These are phyloP conservation scores for Aspergillus diversus DNA, from an alignment of 495 filamentous ascomycete genomes.

Conservation along the genomic window DNA sequence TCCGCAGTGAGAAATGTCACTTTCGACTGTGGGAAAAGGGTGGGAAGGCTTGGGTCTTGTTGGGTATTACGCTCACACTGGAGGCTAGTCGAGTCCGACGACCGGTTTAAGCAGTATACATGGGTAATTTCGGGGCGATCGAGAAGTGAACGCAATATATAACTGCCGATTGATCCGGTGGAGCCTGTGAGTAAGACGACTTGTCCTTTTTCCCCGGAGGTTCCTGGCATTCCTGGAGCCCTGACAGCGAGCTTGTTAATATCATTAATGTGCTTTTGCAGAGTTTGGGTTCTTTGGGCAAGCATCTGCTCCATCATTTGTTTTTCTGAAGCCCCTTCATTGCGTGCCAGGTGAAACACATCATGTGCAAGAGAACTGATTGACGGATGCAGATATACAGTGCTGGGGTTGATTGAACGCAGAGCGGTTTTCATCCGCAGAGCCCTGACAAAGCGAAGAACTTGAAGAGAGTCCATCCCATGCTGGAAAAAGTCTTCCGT, in stretches of 20 bases:
- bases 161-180: constrained; percentile 62
- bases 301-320: neutral
- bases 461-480: constrained; percentile 17
- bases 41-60: constrained; percentile 12
- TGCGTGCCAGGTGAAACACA: neutral
- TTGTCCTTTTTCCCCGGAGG: neutral
- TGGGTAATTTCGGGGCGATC: constrained; percentile 40
- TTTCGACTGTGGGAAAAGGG: constrained; percentile 8
- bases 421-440: constrained; percentile 3
- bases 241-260: neutral
- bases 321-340: neutral
- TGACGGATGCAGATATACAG: constrained; percentile 5
- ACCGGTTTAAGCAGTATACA: constrained; percentile 61
- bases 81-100: constrained; percentile 20
- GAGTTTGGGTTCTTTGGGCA: neutral
- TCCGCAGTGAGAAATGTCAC: constrained; percentile 55
- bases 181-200: constrained; percentile 57
- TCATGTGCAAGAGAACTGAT: neutral
- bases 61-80: constrained; percentile 23
- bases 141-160: constrained; percentile 53
- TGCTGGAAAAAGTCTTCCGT: constrained; percentile 11
- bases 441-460: constrained; percentile 12
- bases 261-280: constrained; percentile 5
- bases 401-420: neutral
- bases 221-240: neutral